Evolutionary conservation across 2,329 filamentous ascomycete genomes (phyloP), one percentile per base, ranked within the genome.

Genomic region (Ophiostoma tasmaniense): DNA sequence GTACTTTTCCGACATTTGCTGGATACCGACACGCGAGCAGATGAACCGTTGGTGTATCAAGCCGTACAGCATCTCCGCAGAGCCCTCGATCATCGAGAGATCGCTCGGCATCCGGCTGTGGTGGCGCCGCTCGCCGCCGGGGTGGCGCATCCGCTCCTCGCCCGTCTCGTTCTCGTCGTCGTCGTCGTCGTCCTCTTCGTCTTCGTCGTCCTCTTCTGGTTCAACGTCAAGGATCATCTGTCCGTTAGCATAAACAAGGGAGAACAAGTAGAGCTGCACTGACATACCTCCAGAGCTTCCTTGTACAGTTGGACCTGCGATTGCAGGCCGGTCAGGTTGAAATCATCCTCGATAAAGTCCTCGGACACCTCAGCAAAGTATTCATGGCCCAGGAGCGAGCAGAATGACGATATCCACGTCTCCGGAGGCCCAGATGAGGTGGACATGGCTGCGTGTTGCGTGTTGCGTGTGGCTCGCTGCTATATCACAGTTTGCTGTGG

Each of bases 1-100:
- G 82, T 98, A 99, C 79, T 99, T 99, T 80, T 99, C 95, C 72
- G 93, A 92, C 95, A 99, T 99, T 78, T 97, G 93, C 80, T 98
- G 94, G 75, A 99, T 98, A 67, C 95, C 95, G 2, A 92, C 92
- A 70, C 95, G 87, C 30, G 93, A 97, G 76, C 93, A 98, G 80
- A 99, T 98, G 80, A 97, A 99, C 69, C 95, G 90, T 79, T 98
- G 95, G 81, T 99, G 95, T 79, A 99, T 99, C 70, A 99, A 86
- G 55, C 95, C 95, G 80, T 99, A 99, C 30, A 99, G 89, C 82
- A 98, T 89, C 82, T 99, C 95, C n/a, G 95, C 94, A 0, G 93
- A 97, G 73, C 91, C 96, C 81, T 99, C 95, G 76, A 99, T 97
- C 73, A 97, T 90, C 71, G 92, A 96, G 64, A 97, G 83, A 78